phyloP scores from a whole-genome alignment of 169 alveolate genomes.

The Plasmodium malariae region DNA sequence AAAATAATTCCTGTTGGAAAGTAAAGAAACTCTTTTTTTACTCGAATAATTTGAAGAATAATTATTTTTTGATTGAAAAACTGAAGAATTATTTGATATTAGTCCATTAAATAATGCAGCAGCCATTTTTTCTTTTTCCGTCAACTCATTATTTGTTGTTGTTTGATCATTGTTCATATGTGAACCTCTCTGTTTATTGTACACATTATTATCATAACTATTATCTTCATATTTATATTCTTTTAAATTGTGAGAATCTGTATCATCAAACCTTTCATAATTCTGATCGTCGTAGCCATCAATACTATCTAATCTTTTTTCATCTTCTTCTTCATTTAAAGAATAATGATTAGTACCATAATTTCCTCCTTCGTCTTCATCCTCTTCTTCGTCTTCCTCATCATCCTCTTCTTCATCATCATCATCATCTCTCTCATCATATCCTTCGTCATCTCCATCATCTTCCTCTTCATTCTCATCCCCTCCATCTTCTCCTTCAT shows the following conservation, averaged over 20 bases:
- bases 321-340: conserved; percentile 29
- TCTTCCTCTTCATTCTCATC: conserved; percentile 18
- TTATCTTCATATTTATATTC: conserved; percentile 4
- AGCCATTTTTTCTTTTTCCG: conserved; percentile 78
- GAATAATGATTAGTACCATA: neutral
- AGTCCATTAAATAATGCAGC: conserved; percentile 78
- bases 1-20: conserved; percentile 57
- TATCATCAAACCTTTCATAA: conserved; percentile 44
- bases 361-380: conserved; percentile 12
- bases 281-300: conserved; percentile 27
- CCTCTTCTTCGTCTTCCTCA: conserved; percentile 16
- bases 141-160: conserved; percentile 1
- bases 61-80: conserved; percentile 29
- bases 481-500: neutral
- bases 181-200: conserved; percentile 12
- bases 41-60: conserved; percentile 32
- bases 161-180: neutral
- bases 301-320: conserved; percentile 33
- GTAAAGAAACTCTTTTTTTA: conserved; percentile 30
- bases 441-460: conserved; percentile 9
- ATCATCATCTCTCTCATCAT: conserved; percentile 21
- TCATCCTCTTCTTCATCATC: conserved; percentile 38
- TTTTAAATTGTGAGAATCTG: conserved; percentile 8
- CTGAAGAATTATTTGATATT: conserved; percentile 36
- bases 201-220: conserved; percentile 3